Conservation (phyloP, 1,139 yeast species). For the Spathaspora sp. region DNA sequence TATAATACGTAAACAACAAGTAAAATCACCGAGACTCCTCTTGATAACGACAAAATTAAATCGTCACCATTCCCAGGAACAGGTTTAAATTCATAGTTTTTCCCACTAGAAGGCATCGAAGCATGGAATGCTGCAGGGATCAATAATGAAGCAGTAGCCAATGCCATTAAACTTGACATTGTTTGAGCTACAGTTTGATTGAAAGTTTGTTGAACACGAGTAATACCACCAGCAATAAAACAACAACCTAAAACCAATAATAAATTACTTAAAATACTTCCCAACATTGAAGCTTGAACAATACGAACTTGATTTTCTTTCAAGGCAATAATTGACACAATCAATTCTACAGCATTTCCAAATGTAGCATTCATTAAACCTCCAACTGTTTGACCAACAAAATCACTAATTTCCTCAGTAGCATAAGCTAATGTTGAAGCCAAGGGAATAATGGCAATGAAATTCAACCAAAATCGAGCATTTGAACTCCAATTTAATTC, state of each 20-base stretch:
- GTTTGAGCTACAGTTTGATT: conserved; percentile 97
- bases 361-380: conserved; percentile 94
- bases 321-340: conserved; percentile 89
- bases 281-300: conserved; percentile 96
- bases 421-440: conserved; percentile 90
- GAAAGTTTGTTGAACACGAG: conserved; percentile 81
- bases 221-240: conserved; percentile 88
- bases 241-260: conserved; percentile 93
- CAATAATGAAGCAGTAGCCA: conserved; percentile 82
- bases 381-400: conserved; percentile 86
- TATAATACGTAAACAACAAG: conserved; percentile 77
- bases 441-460: conserved; percentile 87
- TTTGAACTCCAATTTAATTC: conserved; percentile 55
- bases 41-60: conserved; percentile 70
- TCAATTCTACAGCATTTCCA: conserved; percentile 92
- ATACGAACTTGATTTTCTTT: conserved; percentile 83
- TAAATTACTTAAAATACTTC: conserved; percentile 84
- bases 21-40: conserved; percentile 83
- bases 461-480: conserved; percentile 70
- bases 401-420: conserved; percentile 86
- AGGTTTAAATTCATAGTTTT: conserved; percentile 30
- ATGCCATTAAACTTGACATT: conserved; percentile 90
- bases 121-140: conserved; percentile 97
- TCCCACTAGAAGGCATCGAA: conserved; percentile 56
- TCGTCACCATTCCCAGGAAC: conserved; percentile 41